phyloP scores from a whole-genome alignment of 257 asterid species.

The Penstemon eatonii region DNA sequence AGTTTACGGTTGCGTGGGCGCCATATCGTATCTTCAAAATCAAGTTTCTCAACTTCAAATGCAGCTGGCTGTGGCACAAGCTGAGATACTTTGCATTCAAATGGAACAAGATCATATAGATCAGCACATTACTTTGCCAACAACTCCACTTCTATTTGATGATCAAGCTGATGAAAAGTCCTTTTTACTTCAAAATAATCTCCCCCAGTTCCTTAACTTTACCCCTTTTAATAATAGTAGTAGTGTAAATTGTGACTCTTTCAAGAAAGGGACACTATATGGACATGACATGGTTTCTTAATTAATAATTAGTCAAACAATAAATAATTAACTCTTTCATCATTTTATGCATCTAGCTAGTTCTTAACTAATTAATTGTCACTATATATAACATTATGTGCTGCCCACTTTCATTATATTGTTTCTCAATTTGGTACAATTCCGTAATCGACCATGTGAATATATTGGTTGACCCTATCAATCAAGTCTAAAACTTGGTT shows the following conservation, averaged over 20 bases:
- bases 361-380: background rate
- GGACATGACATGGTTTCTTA: constrained; percentile 57
- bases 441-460: too few relatives aligned
- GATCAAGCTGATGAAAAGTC: constrained; percentile 31
- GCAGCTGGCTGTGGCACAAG: constrained; percentile 57
- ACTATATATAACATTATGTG: background rate
- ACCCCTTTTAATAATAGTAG: constrained; percentile 12
- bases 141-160: constrained; percentile 10
- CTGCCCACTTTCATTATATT: background rate
- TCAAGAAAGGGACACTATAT: constrained; percentile 42
- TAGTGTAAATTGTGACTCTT: constrained; percentile 41
- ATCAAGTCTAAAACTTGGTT: background rate
- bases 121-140: background rate
- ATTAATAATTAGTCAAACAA: background rate
- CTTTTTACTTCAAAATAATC: constrained; percentile 32
- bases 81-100: constrained; percentile 58
- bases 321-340: background rate
- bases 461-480: background rate
- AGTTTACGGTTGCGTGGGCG: constrained; percentile 57
- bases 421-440: background rate
- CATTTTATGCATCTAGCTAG: background rate
- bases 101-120: constrained; percentile 39
- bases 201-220: constrained; percentile 34
- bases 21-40: constrained; percentile 49
- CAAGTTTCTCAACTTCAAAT: constrained; percentile 59